Conservation (phyloP, 2,329 filamentous ascomycete species). For the Volutella citrinella region DNA sequence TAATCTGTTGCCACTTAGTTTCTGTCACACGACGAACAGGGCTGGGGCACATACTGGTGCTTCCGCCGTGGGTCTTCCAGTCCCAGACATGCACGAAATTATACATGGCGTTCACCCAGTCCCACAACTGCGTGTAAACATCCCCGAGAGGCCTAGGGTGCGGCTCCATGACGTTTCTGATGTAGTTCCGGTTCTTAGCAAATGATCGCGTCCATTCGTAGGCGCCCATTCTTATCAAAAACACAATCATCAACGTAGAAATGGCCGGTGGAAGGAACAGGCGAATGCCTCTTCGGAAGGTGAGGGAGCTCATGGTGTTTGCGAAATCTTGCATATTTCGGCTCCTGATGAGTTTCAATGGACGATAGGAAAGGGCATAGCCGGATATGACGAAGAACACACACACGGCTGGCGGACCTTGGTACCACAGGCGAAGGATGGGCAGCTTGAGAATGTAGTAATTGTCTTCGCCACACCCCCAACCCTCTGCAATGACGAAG, state of each 20-base stretch:
- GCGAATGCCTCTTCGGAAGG: conserved; percentile 50
- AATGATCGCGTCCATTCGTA: conserved; percentile 50
- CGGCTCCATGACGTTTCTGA: conserved; percentile 48
- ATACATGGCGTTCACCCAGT: conserved; percentile 48
- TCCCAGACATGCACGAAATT: conserved; percentile 49
- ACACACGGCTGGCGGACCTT: conserved; percentile 55
- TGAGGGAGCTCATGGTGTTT: conserved; percentile 45
- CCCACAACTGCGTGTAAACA: conserved; percentile 37
- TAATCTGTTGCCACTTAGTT: conserved; percentile 33
- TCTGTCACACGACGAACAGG: conserved; percentile 9
- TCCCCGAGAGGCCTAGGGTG: conserved; percentile 41
- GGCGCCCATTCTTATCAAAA: conserved; percentile 42
- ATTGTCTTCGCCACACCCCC: conserved; percentile 42
- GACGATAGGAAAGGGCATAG: conserved; percentile 55
- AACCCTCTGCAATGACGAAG: conserved; percentile 50
- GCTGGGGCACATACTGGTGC: conserved; percentile 34
- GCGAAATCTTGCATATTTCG: conserved; percentile 38
- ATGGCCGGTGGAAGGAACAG: conserved; percentile 50
- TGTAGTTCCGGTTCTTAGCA: conserved; percentile 38
- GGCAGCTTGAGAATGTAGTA: conserved; percentile 50
- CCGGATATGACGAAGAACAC: conserved; percentile 63
- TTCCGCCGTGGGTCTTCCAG: conserved; percentile 47
- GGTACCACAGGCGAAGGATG: conserved; percentile 51
- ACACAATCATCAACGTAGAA: conserved; percentile 47
- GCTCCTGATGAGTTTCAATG: conserved; percentile 43